Conservation (phyloP, 2,329 filamentous ascomycete species). For the Verticillium nonalfalfae region DNA sequence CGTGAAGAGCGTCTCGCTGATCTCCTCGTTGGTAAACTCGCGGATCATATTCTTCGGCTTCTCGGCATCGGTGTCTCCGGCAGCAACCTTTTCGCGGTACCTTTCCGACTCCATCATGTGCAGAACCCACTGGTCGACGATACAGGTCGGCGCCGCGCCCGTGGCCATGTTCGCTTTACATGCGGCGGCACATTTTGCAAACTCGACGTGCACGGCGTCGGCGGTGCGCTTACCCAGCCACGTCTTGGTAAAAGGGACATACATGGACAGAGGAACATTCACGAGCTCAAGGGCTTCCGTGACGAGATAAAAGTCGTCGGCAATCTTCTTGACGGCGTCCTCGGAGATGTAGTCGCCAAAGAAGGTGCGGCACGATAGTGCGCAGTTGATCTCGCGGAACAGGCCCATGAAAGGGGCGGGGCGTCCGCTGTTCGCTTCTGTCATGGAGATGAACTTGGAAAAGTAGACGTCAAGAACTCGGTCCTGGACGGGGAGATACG, state of each 20-base stretch:
- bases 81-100: slow-evolving; percentile 58
- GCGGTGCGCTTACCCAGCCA: slow-evolving; percentile 73
- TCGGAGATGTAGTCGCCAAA: slow-evolving; percentile 74
- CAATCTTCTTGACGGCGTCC: slow-evolving; percentile 64
- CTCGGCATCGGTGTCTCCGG: slow-evolving; percentile 38
- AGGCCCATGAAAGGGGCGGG: slow-evolving; percentile 62
- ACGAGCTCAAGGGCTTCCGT: slow-evolving; percentile 75
- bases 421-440: slow-evolving; percentile 41
- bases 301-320: slow-evolving; percentile 72
- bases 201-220: slow-evolving; percentile 64
- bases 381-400: slow-evolving; percentile 74
- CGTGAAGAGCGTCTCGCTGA: slow-evolving; percentile 43
- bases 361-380: slow-evolving; percentile 72
- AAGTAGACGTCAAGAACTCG: slow-evolving; percentile 69
- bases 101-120: slow-evolving; percentile 65
- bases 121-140: slow-evolving; percentile 72
- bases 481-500: slow-evolving; percentile 69
- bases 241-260: slow-evolving; percentile 68
- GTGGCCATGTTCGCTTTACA: slow-evolving; percentile 63
- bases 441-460: slow-evolving; percentile 57
- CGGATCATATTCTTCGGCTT: slow-evolving; percentile 41
- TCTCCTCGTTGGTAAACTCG: slow-evolving; percentile 42
- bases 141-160: slow-evolving; percentile 63
- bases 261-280: slow-evolving; percentile 64
- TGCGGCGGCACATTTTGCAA: slow-evolving; percentile 64